Base-by-base conservation (phyloP, 73 alveolate genomes). In the Effrenium voratum region DNA sequence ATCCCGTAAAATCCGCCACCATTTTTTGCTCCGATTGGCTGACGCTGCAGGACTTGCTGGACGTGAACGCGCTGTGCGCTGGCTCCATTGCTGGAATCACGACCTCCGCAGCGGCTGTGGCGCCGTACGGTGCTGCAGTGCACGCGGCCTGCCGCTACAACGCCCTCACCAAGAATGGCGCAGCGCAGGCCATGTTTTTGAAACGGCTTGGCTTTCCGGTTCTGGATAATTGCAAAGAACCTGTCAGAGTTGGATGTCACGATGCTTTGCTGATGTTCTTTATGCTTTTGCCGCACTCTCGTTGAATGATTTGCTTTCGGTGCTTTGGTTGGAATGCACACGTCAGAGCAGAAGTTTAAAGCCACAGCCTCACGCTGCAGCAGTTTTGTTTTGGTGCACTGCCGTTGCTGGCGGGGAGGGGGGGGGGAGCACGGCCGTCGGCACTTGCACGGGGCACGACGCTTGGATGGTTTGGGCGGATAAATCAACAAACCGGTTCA, bases 41-140 rank as follows among this genome's bases (percentile, higher is more conserved):
- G n/a, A n/a, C 12, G 28, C 46, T 41, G 43, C 70, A 86, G 55
- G 97, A 90, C 86, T 66, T 90, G 68, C 59, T 90, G 97, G 97
- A 90, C n/a, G 97, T 90, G 50, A 90, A 57, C 36, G 97, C 97
- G 6, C 97, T 90, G 30, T 90, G 97, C n/a, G 97, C 76, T n/a
- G 97, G 87, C 36, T 66, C 87, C 73, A 70, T 90, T 36, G 97
- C 97, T n/a, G 97, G 86, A 8, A 70, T 90, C 75, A 90, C 97
- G 45, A 90, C 97, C 8, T 55, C 86, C 45, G 97, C 87, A 5
- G 97, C 97, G 16, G 97, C 87, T 28, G n/a, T 90, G 10, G 97
- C 97, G 4, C 87, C 97, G 28, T 90, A 90, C 47, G 97, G 97
- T 41, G 97, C 87, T 34, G 97, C 97, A 45, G 97, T 90, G 97